Base-by-base conservation (phyloP, 2,329 filamentous ascomycete genomes). In the Emergomyces pasteurianus region DNA sequence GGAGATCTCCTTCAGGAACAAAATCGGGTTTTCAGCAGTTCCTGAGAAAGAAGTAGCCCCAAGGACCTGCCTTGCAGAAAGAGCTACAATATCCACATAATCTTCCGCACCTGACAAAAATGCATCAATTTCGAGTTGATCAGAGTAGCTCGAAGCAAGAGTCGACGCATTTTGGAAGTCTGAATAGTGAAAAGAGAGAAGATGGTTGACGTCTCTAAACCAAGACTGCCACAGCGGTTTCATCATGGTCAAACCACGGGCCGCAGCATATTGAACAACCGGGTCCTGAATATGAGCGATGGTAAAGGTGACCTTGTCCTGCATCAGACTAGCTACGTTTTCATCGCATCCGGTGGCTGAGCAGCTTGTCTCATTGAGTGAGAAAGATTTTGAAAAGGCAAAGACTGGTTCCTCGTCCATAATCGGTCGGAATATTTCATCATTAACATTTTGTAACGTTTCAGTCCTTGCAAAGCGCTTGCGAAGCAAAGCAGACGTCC, bases 1-100 rank as follows among this genome's bases (percentile, higher is more conserved):
- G 1, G 88, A 90, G 60, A 94, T 92, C 71, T 94, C 90, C 70
- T 94, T 94, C 63, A 92, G 75, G 74, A 94, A 94, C 26, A 94
- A 73, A 49, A 92, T 80, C 0, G 88, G 87, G 63, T 84, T 80
- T 3, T 90, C 82, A 3, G 83, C 82, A 23, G 88, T 88, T 50
- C 88, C 83, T 7, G 87, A 83, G 69, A 91, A 88, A 64, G 86
- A 86, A 1, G 87, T 90, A 1, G 87, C 89, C 7, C 89, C 90
- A 70, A 94, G 80, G 16, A 90, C 87, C 70, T 95, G 90, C 53
- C 90, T 84, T 57, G 89, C 89, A 61, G 86, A 89, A 53, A 94
- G 79, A 1, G 88, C 85, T 26, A 89, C 85, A 61, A 92, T 90
- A 67, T 90, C 87, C 40, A 86, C 85, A 67, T 91, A 91, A 65